Conservation (phyloP, 257 asterid genomes). For the Nicotiana attenuata region DNA sequence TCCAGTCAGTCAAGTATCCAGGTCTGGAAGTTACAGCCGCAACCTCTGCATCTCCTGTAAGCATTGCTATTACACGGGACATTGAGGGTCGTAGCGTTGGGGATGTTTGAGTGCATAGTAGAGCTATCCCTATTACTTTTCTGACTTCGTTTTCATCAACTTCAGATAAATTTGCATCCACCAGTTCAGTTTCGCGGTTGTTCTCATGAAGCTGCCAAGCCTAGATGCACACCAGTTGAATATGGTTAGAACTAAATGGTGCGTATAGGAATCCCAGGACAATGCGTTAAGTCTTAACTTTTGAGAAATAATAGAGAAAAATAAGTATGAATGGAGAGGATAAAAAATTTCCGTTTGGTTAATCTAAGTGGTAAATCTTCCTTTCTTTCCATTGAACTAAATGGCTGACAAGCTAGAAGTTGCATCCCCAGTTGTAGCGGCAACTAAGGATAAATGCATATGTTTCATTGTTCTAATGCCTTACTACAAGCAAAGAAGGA, state of each 20-base stretch:
- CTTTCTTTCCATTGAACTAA: neutral
- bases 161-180: constrained; percentile 32
- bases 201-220: constrained; percentile 42
- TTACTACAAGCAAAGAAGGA: neutral
- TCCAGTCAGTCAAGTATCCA: constrained; percentile 58
- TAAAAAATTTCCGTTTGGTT: neutral
- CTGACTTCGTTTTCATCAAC: constrained; percentile 36
- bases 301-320: neutral
- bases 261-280: neutral
- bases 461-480: neutral
- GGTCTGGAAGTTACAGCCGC: constrained; percentile 42
- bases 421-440: neutral
- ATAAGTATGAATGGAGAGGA: neutral
- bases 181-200: constrained; percentile 33
- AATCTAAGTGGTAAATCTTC: neutral
- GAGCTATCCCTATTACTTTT: constrained; percentile 45
- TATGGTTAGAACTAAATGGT: neutral
- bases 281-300: neutral
- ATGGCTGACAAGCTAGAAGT: neutral
- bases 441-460: neutral
- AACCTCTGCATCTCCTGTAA: constrained; percentile 56
- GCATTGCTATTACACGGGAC: constrained; percentile 73
- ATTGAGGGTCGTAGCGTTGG: constrained; percentile 49
- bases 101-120: constrained; percentile 63
- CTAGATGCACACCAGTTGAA: neutral